A percentile compares a stretch with the other conserved stretches of the same genome.
These are phyloP conservation scores for Clitoria ternatea DNA, from an alignment of 306 rosid species.

Conservation along the genomic window DNA sequence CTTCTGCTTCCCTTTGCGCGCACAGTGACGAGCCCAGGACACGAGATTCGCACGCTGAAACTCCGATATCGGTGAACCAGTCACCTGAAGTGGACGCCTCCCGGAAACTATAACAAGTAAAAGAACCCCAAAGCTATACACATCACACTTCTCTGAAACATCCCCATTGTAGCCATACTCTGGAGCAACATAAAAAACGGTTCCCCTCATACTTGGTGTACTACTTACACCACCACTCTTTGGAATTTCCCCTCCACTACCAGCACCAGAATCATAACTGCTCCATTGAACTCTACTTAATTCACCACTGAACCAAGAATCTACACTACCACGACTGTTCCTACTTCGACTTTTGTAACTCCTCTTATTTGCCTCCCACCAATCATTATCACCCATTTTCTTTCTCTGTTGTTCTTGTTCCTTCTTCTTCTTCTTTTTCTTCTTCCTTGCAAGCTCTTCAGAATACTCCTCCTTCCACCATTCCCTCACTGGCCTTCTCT, in stretches of 20 bases:
- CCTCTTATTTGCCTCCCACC: conserved; percentile 51
- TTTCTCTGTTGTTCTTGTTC: conserved; percentile 29
- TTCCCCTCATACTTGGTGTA: conserved; percentile 82
- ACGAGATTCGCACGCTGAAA: conserved; percentile 69
- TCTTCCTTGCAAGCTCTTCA: conserved; percentile 60
- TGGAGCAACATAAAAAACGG: conserved; percentile 86
- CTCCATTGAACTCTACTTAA: conserved; percentile 38
- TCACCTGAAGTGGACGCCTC: conserved; percentile 77
- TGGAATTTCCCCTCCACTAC: conserved; percentile 51
- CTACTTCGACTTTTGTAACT: conserved; percentile 36
- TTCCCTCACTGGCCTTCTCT: conserved; percentile 68
- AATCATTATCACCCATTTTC: conserved; percentile 27
- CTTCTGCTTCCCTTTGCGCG: conserved; percentile 78
- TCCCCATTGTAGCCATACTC: conserved; percentile 61
- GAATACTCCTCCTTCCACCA: conserved; percentile 97
- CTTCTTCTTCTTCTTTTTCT: conserved; percentile 38
- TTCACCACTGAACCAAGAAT: conserved; percentile 77
- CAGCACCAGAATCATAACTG: conserved; percentile 45
- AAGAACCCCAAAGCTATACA: conserved; percentile 77
- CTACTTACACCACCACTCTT: conserved; percentile 73
- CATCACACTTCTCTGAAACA: conserved; percentile 74
- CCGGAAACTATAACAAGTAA: conserved; percentile 76
- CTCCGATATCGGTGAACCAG: conserved; percentile 61
- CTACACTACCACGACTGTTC: conserved; percentile 54
- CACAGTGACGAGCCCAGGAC: conserved; percentile 79